Percentiles rank a stretch among this genome's conserved stretches.
phyloP scores from a whole-genome alignment of 1,139 yeast genomes.

The Candida neerlandica region DNA sequence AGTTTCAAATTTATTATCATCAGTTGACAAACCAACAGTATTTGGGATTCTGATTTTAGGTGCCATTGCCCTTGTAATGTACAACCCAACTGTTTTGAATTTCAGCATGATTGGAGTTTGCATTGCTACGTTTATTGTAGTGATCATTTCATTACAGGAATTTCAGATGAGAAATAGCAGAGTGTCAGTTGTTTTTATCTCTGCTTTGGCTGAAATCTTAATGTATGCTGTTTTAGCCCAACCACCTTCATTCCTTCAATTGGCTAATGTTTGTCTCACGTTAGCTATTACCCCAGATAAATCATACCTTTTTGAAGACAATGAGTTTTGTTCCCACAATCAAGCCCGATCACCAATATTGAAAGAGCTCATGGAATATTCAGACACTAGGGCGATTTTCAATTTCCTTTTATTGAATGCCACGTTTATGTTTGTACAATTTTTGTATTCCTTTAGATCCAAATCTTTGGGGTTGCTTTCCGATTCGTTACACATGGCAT shows the following conservation, averaged over 20 bases:
- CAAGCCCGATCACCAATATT: conserved; percentile 21
- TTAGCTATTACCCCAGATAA: conserved; percentile 13
- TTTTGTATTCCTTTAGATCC: conserved; percentile 87
- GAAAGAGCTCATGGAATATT: conserved; percentile 53
- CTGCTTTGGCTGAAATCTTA: conserved; percentile 22
- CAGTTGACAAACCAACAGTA: conserved; percentile 5
- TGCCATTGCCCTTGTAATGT: conserved; percentile 3
- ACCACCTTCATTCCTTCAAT: conserved; percentile 3
- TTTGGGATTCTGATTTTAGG: conserved; percentile 5
- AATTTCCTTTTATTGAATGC: conserved; percentile 83
- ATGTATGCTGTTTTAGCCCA: conserved; percentile 25
- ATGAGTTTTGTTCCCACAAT: background rate
- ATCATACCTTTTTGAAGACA: conserved; percentile 6
- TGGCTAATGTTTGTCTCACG: conserved; percentile 11
- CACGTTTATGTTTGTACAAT: conserved; percentile 91
- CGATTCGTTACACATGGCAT: conserved; percentile 94
- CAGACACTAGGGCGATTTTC: conserved; percentile 87
- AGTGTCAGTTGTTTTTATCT: conserved; percentile 22
- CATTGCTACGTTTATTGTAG: conserved; percentile 25
- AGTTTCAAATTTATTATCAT: conserved; percentile 7
- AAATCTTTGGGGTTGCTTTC: conserved; percentile 89
- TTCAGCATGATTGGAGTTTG: conserved; percentile 28
- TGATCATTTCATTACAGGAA: conserved; percentile 29
- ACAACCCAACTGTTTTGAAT: conserved; percentile 14
- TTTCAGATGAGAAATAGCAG: conserved; percentile 22